Percentiles rank a stretch among this genome's conserved stretches.
These are phyloP conservation scores for Sechiopsis laciniata DNA, from an alignment of 306 rosid species.

Conservation along the genomic window DNA sequence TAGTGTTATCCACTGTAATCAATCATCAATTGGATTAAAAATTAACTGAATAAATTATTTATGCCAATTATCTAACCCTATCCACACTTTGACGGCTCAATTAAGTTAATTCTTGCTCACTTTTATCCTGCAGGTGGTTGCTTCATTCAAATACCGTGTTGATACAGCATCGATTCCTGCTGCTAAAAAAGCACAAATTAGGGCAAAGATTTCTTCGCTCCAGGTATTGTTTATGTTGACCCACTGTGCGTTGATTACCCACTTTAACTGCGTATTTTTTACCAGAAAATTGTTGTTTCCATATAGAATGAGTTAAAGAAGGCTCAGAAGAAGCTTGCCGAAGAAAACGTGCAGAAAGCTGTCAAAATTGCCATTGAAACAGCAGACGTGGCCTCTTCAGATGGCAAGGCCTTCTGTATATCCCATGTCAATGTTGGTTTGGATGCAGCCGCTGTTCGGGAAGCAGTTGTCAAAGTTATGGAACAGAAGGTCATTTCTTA, in stretches of 20 bases:
- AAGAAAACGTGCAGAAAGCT: conserved; percentile 77
- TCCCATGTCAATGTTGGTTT: conserved; percentile 77
- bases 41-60: background rate
- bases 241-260: conserved; percentile 14
- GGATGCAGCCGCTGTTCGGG: conserved; percentile 92
- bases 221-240: conserved; percentile 43
- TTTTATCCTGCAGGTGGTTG: conserved; percentile 50
- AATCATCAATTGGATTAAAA: background rate
- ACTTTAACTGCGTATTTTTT: background rate
- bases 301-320: conserved; percentile 66
- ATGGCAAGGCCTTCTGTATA: conserved; percentile 64
- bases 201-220: conserved; percentile 54
- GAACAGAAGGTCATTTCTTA: conserved; percentile 59
- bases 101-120: background rate
- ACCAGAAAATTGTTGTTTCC: conserved; percentile 16
- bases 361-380: conserved; percentile 51
- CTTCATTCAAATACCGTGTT: conserved; percentile 65
- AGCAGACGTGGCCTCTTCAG: conserved; percentile 64
- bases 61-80: too few relatives aligned
- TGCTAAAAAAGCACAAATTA: conserved; percentile 74
- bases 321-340: conserved; percentile 80
- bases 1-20: background rate
- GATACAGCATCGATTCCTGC: conserved; percentile 80
- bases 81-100: background rate
- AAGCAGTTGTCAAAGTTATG: conserved; percentile 72